Evolutionary conservation across 148 eudicot genomes (phyloP).

Genomic region (Polygonum aviculare): DNA sequence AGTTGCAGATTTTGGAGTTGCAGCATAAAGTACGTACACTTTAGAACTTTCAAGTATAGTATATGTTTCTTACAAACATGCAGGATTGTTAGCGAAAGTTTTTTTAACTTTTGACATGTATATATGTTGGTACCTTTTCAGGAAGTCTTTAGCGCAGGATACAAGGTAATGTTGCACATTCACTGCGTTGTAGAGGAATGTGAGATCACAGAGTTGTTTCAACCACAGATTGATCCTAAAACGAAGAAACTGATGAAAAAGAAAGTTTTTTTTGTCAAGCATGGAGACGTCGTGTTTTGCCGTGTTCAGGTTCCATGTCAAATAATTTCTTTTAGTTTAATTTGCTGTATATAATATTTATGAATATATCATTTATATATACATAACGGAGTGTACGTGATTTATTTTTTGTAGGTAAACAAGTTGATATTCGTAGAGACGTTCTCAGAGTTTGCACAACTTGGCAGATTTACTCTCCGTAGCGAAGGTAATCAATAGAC

Average conservation of each 20-base stretch:
- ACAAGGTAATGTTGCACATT: constrained; percentile 87
- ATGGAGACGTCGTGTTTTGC: constrained; percentile 63
- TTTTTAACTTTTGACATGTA: neutral
- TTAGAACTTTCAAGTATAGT: neutral
- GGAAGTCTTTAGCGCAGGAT: constrained; percentile 94
- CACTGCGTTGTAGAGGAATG: constrained; percentile 93
- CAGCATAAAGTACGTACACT: constrained; percentile 64
- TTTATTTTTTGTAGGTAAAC: constrained; percentile 15
- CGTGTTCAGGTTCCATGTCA: constrained; percentile 61
- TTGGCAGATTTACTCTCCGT: constrained; percentile 41
- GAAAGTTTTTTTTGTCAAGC: constrained; percentile 78
- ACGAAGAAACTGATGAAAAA: constrained; percentile 71
- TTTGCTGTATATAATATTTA: too few species aligned
- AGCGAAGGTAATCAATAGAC: constrained; percentile 25
- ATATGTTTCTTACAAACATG: too few species aligned
- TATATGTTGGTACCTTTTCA: constrained; percentile 9
- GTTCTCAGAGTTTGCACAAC: constrained; percentile 36
- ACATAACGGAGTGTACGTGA: too few species aligned
- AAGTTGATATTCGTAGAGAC: constrained; percentile 36
- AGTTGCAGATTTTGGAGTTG: constrained; percentile 80
- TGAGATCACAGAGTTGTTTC: constrained; percentile 74
- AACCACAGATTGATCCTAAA: constrained; percentile 79
- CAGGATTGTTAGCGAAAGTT: too few species aligned
- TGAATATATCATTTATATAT: neutral
- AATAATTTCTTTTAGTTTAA: too few species aligned